Conservation (phyloP, 2,329 filamentous ascomycete genomes). For the Penicillium nordicum region DNA sequence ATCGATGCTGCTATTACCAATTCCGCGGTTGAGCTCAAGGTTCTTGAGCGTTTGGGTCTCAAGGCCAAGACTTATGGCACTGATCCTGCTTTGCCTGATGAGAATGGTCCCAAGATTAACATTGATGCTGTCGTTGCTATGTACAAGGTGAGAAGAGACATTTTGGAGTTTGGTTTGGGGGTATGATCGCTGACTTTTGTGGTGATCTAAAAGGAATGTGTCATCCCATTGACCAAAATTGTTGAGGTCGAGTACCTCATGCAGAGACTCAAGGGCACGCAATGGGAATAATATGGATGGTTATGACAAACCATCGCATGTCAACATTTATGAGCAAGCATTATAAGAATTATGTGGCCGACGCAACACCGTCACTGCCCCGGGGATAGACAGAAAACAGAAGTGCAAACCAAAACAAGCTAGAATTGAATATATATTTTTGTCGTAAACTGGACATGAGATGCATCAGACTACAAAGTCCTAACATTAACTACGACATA, state of each 20-base stretch:
- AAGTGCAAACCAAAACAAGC: slow-evolving; percentile 4
- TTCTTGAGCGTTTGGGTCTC: slow-evolving; percentile 77
- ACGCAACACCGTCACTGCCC: not conserved
- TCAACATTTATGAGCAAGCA: slow-evolving; percentile 8
- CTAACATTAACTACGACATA: slow-evolving; percentile 41
- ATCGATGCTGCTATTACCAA: slow-evolving; percentile 92
- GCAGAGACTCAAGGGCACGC: slow-evolving; percentile 68
- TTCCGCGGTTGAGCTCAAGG: slow-evolving; percentile 80
- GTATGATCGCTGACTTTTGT: not conserved
- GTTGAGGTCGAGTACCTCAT: slow-evolving; percentile 98
- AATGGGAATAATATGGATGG: slow-evolving; percentile 43
- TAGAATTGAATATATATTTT: slow-evolving; percentile 12
- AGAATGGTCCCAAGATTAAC: slow-evolving; percentile 69
- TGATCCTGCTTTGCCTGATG: slow-evolving; percentile 65
- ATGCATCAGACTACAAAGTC: slow-evolving; percentile 10
- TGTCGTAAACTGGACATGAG: slow-evolving; percentile 22
- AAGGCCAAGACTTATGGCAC: slow-evolving; percentile 94
- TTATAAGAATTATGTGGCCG: slow-evolving; percentile 12
- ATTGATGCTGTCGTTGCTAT: slow-evolving; percentile 85
- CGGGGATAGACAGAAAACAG: not conserved
- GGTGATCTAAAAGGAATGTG: slow-evolving; percentile 54
- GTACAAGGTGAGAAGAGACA: slow-evolving; percentile 59
- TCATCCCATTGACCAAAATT: slow-evolving; percentile 96
- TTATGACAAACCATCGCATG: slow-evolving; percentile 13
- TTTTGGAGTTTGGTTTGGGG: not conserved